A percentile compares a stretch with the other conserved stretches of the same genome.
Conservation (phyloP, 495 filamentous ascomycete genomes). For the Aspergillus saccharolyticus region DNA sequence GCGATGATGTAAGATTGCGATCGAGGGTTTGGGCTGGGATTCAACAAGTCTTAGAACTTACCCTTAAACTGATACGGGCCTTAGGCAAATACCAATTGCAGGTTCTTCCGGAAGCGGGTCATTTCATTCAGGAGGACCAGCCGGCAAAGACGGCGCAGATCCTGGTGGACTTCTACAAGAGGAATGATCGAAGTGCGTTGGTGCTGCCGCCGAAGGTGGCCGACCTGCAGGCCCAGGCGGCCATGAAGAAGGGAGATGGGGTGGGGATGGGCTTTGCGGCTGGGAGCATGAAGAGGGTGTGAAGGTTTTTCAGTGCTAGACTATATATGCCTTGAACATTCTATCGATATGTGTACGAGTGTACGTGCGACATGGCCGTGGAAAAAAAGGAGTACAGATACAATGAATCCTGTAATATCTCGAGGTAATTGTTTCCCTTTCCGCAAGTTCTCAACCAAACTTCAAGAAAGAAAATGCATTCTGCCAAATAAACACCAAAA, state of each 20-base stretch:
- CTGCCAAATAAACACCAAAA: slow-evolving; percentile 4
- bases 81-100: slow-evolving; percentile 91
- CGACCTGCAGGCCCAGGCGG: slow-evolving; percentile 48
- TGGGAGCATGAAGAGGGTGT: not conserved
- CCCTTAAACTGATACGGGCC: too few species aligned
- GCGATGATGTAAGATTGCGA: too few species aligned
- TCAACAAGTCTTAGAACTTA: too few species aligned
- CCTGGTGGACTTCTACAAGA: slow-evolving; percentile 82
- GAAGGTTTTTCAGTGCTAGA: not conserved
- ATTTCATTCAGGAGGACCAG: slow-evolving; percentile 94
- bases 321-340: not conserved
- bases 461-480: not conserved
- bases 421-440: too few species aligned
- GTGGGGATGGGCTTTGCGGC: slow-evolving; percentile 3
- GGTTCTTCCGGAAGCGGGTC: slow-evolving; percentile 90
- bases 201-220: slow-evolving; percentile 88
- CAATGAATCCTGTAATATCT: not conserved
- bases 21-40: too few species aligned
- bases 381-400: not conserved
- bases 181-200: slow-evolving; percentile 80
- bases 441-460: not conserved
- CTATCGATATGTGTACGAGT: not conserved
- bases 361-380: not conserved
- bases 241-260: slow-evolving; percentile 36
- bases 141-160: slow-evolving; percentile 80